Evolutionary conservation across 1,284 basidiomycete genomes (phyloP), one percentile per base, ranked within the genome.

Genomic region (Anthracocystis walkeri): DNA sequence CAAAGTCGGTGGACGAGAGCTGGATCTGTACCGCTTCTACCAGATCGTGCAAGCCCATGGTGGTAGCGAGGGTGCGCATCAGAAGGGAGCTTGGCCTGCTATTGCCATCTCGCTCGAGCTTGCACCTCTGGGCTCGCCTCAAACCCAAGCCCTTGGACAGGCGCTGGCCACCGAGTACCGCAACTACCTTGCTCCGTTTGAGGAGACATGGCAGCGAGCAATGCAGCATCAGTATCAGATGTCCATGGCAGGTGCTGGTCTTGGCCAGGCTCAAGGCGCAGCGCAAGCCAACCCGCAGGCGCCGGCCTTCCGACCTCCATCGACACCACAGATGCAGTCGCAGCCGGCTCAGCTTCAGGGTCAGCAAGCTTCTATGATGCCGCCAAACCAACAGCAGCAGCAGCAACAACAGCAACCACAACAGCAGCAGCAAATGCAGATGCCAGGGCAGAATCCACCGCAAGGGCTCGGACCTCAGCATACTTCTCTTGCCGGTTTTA

Each of bases 141-240:
- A 81, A 49, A 67, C 69, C 20, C 71, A 75, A 23, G 54, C 71
- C 25, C 60, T 78, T 12, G 75, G 72, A 7, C 65, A 70, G 31
- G 74, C 78, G 18, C 44, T 84, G 33, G 77, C 77, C 2, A 71
- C 76, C 41, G 68, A 78, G 44, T 84, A 77, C 49, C 70, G 75
- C 44, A 75, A 61, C 40, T 80, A 77, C 55, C 67, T 84, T 38
- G 75, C 70, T 7, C 76, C 80, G 3, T 82, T 84, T 27, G 82
- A 83, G 45, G 77, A 81, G 53, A 77, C 82, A 4, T 84, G 81
- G 81, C 76, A 76, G 54, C 71, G 79, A n/a, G 80, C 80, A 2
- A 72, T 82, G 67, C 67, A 79, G 20, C 80, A 82, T 21, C 79
- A 81, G 57, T 73, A 82, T 41, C 79, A 81, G 57, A 73, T 75